These are phyloP conservation scores for Nicotiana paniculata DNA, from an alignment of 257 asterid species.

Conservation along the genomic window DNA sequence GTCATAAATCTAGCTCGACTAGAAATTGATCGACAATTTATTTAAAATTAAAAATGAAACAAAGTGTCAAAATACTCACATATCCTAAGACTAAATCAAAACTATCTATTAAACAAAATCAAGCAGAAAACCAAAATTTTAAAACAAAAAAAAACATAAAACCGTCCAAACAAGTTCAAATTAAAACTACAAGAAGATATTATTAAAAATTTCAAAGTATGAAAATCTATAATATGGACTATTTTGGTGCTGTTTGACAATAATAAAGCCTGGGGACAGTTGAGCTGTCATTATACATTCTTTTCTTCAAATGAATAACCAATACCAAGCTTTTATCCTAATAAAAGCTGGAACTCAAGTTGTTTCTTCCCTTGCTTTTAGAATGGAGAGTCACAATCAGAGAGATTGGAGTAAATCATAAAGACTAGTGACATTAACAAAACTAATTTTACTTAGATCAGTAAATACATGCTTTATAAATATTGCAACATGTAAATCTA, in stretches of 20 bases:
- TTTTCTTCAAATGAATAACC: neutral
- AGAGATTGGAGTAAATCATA: neutral
- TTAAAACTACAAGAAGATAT: neutral
- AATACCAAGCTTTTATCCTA: neutral
- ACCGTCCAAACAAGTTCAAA: neutral
- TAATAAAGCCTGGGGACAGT: neutral
- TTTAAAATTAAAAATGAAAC: too few relatives aligned
- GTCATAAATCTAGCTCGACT: too few relatives aligned
- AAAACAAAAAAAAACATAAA: neutral
- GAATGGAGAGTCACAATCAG: neutral
- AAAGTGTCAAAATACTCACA: too few relatives aligned
- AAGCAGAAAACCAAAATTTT: neutral
- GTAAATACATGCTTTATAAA: neutral
- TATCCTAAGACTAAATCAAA: neutral
- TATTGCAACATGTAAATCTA: too few relatives aligned
- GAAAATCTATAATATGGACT: neutral
- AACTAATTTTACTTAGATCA: neutral
- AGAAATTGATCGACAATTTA: too few relatives aligned
- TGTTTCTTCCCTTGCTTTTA: neutral
- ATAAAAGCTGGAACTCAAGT: neutral
- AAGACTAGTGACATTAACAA: neutral
- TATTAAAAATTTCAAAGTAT: neutral
- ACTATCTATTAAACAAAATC: neutral
- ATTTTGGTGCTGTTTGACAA: neutral
- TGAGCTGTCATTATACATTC: conserved; percentile 1